Conservation (phyloP, 768 basidiomycete species). For the Glaciozyma martinii region DNA sequence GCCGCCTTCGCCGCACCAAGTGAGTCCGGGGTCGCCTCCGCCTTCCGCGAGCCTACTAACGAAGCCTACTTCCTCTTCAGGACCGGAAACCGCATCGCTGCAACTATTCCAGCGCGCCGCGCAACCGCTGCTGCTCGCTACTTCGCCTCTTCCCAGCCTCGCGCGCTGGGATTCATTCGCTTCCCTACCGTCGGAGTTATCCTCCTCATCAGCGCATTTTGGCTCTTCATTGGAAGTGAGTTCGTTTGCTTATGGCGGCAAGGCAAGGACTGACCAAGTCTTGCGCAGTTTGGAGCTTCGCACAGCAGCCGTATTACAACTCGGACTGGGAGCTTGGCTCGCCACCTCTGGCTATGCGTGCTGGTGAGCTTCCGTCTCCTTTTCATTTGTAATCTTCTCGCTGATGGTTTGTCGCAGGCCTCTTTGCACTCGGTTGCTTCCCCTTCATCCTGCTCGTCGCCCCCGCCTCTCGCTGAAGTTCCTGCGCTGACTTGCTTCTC, state of each 20-base stretch:
- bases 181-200: slow-evolving; percentile 17
- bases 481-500: no score
- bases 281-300: background rate
- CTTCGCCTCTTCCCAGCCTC: slow-evolving; percentile 15
- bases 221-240: slow-evolving; percentile 22
- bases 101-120: slow-evolving; percentile 3
- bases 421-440: slow-evolving; percentile 32
- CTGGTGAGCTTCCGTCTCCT: background rate
- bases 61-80: background rate
- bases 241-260: background rate
- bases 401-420: slow-evolving; percentile 2
- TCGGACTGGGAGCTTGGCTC: slow-evolving; percentile 31
- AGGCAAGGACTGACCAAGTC: background rate
- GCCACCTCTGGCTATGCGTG: slow-evolving; percentile 33
- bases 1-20: slow-evolving; percentile 3
- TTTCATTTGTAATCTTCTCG: no score
- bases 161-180: slow-evolving; percentile 17
- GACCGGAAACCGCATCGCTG: background rate
- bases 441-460: slow-evolving; percentile 29
- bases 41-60: no score
- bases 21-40: background rate
- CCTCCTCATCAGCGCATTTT: slow-evolving; percentile 12
- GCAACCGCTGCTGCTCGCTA: slow-evolving; percentile 14
- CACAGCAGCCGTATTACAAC: slow-evolving; percentile 30
- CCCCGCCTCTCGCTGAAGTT: no score